These are phyloP conservation scores for Sporothrix euskadiensis DNA, from an alignment of 2,329 filamentous ascomycete genomes.

Conservation along the genomic window DNA sequence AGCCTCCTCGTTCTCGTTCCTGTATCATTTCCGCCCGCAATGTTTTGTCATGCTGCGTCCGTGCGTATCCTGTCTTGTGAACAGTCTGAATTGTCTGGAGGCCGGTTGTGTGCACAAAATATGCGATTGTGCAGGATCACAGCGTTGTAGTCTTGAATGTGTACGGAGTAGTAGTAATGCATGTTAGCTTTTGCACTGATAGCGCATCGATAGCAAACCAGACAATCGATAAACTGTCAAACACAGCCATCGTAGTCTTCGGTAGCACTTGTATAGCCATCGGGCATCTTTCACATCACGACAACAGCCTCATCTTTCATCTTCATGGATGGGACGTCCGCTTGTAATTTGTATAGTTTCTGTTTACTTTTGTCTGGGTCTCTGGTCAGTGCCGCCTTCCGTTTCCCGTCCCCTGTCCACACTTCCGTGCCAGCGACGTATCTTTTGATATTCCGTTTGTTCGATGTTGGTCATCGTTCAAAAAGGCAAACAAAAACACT, in stretches of 20 bases:
- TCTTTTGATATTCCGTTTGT: neutral
- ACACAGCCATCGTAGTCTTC: neutral
- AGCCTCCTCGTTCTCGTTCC: too few species aligned
- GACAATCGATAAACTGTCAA: neutral
- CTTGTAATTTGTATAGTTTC: neutral
- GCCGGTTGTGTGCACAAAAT: neutral
- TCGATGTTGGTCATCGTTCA: neutral
- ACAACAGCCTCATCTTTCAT: neutral
- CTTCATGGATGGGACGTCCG: neutral
- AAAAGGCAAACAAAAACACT: neutral
- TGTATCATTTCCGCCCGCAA: too few species aligned
- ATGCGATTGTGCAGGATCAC: neutral
- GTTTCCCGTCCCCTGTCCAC: neutral
- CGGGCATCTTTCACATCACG: neutral
- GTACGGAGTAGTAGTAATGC: neutral
- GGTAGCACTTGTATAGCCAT: too few species aligned
- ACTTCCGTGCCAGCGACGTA: neutral
- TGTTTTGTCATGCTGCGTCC: too few species aligned
- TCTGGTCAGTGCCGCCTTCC: too few species aligned
- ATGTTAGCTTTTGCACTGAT: neutral
- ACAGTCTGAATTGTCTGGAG: too few species aligned
- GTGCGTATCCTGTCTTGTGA: too few species aligned
- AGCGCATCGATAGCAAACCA: neutral
- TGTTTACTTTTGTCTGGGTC: neutral
- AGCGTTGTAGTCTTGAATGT: neutral